Conservation (phyloP, 306 rosid species). For the Cucumis hystrix region DNA sequence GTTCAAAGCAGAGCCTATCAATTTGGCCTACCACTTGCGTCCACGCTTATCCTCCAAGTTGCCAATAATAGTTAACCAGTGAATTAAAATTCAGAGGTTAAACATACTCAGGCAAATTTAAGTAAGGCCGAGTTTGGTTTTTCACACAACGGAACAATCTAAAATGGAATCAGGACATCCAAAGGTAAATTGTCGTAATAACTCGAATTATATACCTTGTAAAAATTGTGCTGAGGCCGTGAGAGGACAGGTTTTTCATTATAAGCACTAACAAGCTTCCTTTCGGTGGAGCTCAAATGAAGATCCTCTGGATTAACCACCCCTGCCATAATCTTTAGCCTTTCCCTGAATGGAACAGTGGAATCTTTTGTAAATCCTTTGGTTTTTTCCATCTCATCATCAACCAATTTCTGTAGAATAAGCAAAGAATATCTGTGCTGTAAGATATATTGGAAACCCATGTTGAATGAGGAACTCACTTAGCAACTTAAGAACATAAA, state of each 20-base stretch:
- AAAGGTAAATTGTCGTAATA: background rate
- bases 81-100: background rate
- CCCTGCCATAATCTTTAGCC: slow-evolving; percentile 86
- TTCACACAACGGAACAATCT: background rate
- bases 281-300: slow-evolving; percentile 63
- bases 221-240: slow-evolving; percentile 86
- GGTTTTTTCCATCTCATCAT: slow-evolving; percentile 71
- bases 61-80: background rate
- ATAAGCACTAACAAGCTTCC: slow-evolving; percentile 65
- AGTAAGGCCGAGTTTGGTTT: background rate
- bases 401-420: slow-evolving; percentile 49
- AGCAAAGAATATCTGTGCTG: background rate
- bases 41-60: background rate
- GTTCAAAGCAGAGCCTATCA: no score
- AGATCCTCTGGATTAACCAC: slow-evolving; percentile 79
- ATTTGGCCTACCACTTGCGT: background rate
- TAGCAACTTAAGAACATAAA: background rate
- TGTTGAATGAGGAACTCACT: background rate
- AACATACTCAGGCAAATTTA: background rate
- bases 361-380: slow-evolving; percentile 86
- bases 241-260: slow-evolving; percentile 90
- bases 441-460: background rate
- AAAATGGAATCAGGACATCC: background rate
- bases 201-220: slow-evolving; percentile 26
- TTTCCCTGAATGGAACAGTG: slow-evolving; percentile 62